phyloP scores from a whole-genome alignment of 306 rosid genomes.

The Sicyos edulis region DNA sequence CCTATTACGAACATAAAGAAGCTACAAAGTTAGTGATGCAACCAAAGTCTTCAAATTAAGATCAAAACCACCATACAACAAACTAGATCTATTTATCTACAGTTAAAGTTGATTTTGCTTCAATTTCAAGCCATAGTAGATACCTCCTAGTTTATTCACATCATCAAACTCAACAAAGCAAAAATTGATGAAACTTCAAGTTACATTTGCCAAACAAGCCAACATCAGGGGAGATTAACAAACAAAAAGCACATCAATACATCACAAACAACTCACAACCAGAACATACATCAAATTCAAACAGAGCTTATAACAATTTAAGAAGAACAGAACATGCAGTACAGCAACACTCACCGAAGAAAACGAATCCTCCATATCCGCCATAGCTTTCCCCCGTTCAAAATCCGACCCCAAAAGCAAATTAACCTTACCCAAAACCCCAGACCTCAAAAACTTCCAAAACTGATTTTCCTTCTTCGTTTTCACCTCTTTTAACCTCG shows the following conservation, averaged over 20 bases:
- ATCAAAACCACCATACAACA: neutral
- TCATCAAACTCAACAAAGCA: neutral
- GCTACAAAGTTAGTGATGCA: constrained; percentile 7
- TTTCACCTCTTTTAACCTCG: constrained; percentile 24
- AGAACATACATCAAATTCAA: neutral
- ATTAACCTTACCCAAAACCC: constrained; percentile 44
- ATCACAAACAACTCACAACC: neutral
- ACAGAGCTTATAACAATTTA: neutral
- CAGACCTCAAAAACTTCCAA: constrained; percentile 51
- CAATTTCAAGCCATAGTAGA: neutral
- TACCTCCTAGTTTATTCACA: neutral
- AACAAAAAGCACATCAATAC: neutral
- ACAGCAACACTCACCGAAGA: constrained; percentile 48
- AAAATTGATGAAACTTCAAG: neutral
- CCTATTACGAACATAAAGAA: constrained; percentile 32
- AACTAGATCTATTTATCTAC: neutral
- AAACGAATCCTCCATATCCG: constrained; percentile 57
- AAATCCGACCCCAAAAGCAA: constrained; percentile 40
- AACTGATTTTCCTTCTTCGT: constrained; percentile 48
- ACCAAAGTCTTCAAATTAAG: neutral
- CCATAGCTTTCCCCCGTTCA: constrained; percentile 53
- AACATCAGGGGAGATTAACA: neutral
- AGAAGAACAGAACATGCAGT: constrained; percentile 10
- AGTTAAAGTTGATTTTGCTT: neutral
- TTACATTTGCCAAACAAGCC: neutral